A percentile compares a stretch with the other conserved stretches of the same genome.
These are phyloP conservation scores for Xylona heveae DNA, from an alignment of 495 filamentous ascomycete species.

Conservation along the genomic window DNA sequence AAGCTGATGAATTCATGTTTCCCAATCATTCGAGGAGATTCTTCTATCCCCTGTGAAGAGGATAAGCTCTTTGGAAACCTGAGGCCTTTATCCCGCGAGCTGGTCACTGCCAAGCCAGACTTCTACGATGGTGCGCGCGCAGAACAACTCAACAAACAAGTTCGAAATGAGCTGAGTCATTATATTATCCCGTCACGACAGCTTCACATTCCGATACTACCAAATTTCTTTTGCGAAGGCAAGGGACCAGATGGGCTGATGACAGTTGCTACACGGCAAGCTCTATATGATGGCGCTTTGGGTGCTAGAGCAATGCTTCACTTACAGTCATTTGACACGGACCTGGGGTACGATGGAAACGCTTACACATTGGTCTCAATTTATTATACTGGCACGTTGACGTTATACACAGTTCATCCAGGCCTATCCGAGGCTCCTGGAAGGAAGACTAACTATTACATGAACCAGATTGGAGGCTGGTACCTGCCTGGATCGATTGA, in stretches of 20 bases:
- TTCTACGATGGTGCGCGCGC: constrained; percentile 18
- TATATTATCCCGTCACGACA: constrained; percentile 19
- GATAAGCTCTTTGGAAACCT: constrained; percentile 16
- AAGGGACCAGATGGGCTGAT: constrained; percentile 12
- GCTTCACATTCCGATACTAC: constrained; percentile 14
- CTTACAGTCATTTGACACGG: constrained; percentile 20
- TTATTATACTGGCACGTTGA: constrained; percentile 16
- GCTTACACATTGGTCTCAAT: constrained; percentile 20
- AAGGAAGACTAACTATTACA: constrained; percentile 18
- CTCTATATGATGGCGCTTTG: constrained; percentile 20
- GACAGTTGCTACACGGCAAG: constrained; percentile 17
- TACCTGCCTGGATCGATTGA: constrained; percentile 12
- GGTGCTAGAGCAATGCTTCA: constrained; percentile 23
- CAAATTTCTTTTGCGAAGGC: constrained; percentile 16
- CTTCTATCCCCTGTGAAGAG: constrained; percentile 7
- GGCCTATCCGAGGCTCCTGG: constrained; percentile 8
- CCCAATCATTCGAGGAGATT: constrained; percentile 15
- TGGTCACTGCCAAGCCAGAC: constrained; percentile 16
- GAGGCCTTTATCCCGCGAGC: constrained; percentile 13
- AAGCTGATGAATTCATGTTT: constrained; percentile 14
- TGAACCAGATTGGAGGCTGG: constrained; percentile 15
- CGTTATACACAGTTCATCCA: constrained; percentile 16
- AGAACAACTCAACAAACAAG: constrained; percentile 8
- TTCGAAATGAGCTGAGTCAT: constrained; percentile 10
- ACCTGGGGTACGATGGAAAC: constrained; percentile 20